phyloP scores from a whole-genome alignment of 1,284 basidiomycete species.

The Takashimella tepidaria region DNA sequence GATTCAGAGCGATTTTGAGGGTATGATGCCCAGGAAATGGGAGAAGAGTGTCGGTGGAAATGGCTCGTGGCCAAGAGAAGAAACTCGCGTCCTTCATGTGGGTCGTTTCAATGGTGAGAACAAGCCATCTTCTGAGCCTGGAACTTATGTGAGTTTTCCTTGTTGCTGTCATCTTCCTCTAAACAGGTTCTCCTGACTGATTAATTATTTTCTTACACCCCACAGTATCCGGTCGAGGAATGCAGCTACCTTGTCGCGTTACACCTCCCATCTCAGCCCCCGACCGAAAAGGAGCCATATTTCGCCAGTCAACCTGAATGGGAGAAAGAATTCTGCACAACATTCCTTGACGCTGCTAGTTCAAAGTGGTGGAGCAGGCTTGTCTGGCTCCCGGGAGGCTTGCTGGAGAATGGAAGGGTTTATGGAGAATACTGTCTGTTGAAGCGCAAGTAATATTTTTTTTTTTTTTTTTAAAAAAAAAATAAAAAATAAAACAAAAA shows the following conservation, averaged over 20 bases:
- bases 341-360: conserved; percentile 74
- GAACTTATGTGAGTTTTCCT: conserved; percentile 66
- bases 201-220: no score
- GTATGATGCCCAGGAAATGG: conserved; percentile 68
- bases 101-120: conserved; percentile 83
- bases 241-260: conserved; percentile 87
- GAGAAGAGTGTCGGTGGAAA: conserved; percentile 18
- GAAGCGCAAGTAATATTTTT: conserved; percentile 31
- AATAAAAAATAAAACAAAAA: no score
- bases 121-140: conserved; percentile 58
- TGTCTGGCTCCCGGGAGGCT: conserved; percentile 67
- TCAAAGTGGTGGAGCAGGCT: conserved; percentile 66
- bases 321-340: conserved; percentile 68
- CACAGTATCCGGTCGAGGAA: conserved; percentile 61
- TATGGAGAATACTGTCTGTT: conserved; percentile 55
- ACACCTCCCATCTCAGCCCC: conserved; percentile 66
- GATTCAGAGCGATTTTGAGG: conserved; percentile 82
- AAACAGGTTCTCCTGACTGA: neutral
- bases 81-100: conserved; percentile 59
- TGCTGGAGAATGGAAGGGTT: conserved; percentile 41
- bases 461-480: no score
- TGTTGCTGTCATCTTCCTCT: neutral
- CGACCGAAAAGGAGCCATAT: conserved; percentile 65
- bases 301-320: conserved; percentile 56
- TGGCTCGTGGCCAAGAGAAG: conserved; percentile 59